Conservation (phyloP, 2,329 filamentous ascomycete genomes). For the Trichothecium sympodiale region DNA sequence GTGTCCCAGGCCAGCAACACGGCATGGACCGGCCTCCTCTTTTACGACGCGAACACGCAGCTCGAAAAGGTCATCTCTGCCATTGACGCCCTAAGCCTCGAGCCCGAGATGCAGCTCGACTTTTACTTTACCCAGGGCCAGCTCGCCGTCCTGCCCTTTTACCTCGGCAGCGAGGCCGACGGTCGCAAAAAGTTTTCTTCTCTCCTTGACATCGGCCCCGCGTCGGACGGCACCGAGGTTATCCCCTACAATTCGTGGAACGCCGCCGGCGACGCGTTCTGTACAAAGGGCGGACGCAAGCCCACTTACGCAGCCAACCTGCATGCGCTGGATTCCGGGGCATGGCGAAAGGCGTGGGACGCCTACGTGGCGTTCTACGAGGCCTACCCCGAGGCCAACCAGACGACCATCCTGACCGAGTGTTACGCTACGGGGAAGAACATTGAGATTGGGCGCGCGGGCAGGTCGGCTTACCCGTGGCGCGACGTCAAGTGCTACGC, state of each 20-base stretch:
- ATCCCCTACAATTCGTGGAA: slow-evolving; percentile 27
- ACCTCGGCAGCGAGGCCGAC: slow-evolving; percentile 18
- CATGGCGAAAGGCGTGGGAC: slow-evolving; percentile 27
- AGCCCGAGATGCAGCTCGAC: not conserved
- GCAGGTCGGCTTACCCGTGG: slow-evolving; percentile 18
- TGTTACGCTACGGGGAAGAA: slow-evolving; percentile 22
- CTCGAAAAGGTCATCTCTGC: not conserved
- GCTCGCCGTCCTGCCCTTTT: slow-evolving; percentile 7
- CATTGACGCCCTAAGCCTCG: not conserved
- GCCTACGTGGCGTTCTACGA: slow-evolving; percentile 22
- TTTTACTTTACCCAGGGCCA: slow-evolving; percentile 1
- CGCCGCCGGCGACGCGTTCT: slow-evolving; percentile 23
- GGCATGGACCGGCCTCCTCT: not conserved
- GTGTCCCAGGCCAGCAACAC: slow-evolving; percentile 14
- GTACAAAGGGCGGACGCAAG: slow-evolving; percentile 24
- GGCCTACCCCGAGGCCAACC: slow-evolving; percentile 16
- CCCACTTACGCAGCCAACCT: slow-evolving; percentile 23
- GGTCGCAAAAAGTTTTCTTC: slow-evolving; percentile 20
- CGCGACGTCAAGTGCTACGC: slow-evolving; percentile 22
- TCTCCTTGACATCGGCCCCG: slow-evolving; percentile 20
- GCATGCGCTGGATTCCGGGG: slow-evolving; percentile 18
- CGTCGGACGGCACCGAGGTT: slow-evolving; percentile 13
- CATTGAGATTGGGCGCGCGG: slow-evolving; percentile 2
- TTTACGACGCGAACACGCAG: not conserved
- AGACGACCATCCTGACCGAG: slow-evolving; percentile 21